Evolutionary conservation across 139 green algal species (phyloP).

Genomic region (Pedinophyceae sp.): DNA sequence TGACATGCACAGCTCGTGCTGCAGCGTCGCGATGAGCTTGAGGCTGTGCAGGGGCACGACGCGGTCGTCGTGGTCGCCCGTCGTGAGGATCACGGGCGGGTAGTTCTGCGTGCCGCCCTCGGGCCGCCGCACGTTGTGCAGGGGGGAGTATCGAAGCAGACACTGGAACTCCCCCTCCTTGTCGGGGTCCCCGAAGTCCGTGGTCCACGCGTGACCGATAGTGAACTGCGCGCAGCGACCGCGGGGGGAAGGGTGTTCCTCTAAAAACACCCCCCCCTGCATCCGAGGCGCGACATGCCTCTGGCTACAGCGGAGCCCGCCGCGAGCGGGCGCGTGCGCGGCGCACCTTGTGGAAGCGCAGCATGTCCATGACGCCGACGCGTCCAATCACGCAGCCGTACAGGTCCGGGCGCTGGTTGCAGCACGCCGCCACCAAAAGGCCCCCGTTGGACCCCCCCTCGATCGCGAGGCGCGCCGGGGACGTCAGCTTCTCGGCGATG

Average conservation of each 20-base stretch:
- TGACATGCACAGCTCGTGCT: slow-evolving; percentile 39
- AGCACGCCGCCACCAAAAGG: slow-evolving; percentile 76
- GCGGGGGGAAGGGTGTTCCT: no score
- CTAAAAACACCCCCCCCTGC: no score
- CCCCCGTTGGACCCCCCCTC: slow-evolving; percentile 78
- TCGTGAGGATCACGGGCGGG: slow-evolving; percentile 65
- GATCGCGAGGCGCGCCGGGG: slow-evolving; percentile 44
- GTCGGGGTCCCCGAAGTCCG: slow-evolving; percentile 71
- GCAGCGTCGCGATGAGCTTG: slow-evolving; percentile 67
- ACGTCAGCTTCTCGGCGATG: slow-evolving; percentile 32
- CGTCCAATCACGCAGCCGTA: slow-evolving; percentile 59
- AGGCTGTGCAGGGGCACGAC: slow-evolving; percentile 74
- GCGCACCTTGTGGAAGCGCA: slow-evolving; percentile 91
- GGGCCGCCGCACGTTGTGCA: slow-evolving; percentile 78
- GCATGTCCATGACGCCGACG: slow-evolving; percentile 86
- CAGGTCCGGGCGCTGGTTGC: slow-evolving; percentile 84
- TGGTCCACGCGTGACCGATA: slow-evolving; percentile 38
- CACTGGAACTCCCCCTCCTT: slow-evolving; percentile 43
- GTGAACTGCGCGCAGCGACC: no score
- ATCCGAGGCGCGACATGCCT: no score
- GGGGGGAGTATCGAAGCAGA: slow-evolving; percentile 54
- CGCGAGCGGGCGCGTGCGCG: no score
- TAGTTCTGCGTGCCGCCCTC: slow-evolving; percentile 41
- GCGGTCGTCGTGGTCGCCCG: slow-evolving; percentile 71
- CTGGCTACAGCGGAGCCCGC: no score